These are phyloP conservation scores for Setaria viridis DNA, from an alignment of 202 grass and related monocot species.

Conservation along the genomic window DNA sequence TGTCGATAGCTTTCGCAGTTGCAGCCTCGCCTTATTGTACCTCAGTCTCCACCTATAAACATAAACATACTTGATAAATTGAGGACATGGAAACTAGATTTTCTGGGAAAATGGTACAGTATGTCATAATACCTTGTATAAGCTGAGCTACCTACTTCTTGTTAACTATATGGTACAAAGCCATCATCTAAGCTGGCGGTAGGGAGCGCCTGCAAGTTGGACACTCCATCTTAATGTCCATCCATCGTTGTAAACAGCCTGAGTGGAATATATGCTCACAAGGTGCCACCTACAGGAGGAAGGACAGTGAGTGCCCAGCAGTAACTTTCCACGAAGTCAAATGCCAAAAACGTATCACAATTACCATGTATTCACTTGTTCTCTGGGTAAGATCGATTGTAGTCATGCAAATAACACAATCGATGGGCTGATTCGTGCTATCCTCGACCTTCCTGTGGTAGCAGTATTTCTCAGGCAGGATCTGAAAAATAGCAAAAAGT, in stretches of 20 bases:
- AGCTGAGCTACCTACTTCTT: constrained; percentile 57
- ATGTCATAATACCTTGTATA: constrained; percentile 57
- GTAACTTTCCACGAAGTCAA: constrained; percentile 9
- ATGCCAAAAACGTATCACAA: constrained; percentile 8
- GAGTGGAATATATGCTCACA: constrained; percentile 99
- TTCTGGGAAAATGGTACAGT: not conserved
- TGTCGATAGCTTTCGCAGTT: constrained; percentile 14
- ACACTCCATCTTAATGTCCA: constrained; percentile 99
- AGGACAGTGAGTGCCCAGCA: constrained; percentile 12
- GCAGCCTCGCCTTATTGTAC: constrained; percentile 46
- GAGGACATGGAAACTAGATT: not conserved
- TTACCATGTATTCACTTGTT: constrained; percentile 98
- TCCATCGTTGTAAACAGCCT: constrained; percentile 98
- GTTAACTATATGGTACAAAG: constrained; percentile 71
- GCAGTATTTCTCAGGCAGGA: constrained; percentile 97
- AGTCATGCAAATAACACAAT: constrained; percentile 99
- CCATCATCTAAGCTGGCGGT: constrained; percentile 72
- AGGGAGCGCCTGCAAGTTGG: constrained; percentile 93
- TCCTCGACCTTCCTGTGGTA: constrained; percentile 89
- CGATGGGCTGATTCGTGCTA: constrained; percentile 61
- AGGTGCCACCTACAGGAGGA: constrained; percentile 78
- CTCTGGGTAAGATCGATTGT: constrained; percentile 78
- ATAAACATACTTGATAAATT: not conserved
- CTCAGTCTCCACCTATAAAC: constrained; percentile 37
- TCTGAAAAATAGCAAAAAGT: constrained; percentile 52